These are phyloP conservation scores for Daedaleopsis sinensis DNA, from an alignment of 768 basidiomycete species.

Conservation along the genomic window DNA sequence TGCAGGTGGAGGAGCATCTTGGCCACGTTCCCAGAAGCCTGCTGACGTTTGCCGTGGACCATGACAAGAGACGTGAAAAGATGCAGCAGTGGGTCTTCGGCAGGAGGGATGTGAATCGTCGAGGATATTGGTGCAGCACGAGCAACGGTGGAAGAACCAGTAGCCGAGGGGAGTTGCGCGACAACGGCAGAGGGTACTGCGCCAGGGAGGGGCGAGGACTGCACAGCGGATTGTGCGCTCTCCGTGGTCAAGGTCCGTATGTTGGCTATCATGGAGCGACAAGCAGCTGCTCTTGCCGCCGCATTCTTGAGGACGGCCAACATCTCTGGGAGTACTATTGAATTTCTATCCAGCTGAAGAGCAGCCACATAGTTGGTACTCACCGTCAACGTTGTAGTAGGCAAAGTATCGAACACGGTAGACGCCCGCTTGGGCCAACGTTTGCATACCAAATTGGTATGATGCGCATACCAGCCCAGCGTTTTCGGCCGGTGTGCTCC, in stretches of 20 bases:
- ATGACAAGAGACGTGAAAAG: conserved; percentile 67
- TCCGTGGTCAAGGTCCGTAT: conserved; percentile 12
- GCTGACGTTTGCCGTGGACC: conserved; percentile 67
- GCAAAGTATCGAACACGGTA: not conserved
- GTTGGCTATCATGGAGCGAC: not conserved
- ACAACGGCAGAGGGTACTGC: not conserved
- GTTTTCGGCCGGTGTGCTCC: no score
- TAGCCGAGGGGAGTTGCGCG: not conserved
- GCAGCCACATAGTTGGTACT: not conserved
- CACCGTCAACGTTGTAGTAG: not conserved
- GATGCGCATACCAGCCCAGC: no score
- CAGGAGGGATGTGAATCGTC: conserved; percentile 62
- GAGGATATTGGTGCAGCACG: not conserved
- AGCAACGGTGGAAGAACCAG: not conserved
- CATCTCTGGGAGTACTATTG: not conserved
- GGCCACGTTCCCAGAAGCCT: conserved; percentile 66
- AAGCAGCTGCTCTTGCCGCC: conserved; percentile 3
- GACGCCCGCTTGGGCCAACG: no score
- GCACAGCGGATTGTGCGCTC: not conserved
- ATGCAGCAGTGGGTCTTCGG: conserved; percentile 71
- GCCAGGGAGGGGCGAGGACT: not conserved
- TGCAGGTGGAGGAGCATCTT: conserved; percentile 74
- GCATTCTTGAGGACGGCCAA: conserved; percentile 8
- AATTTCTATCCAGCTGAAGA: not conserved
- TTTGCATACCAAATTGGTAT: no score